Conservation (phyloP, 345 rosid species). For the Toxicodendron radicans region DNA sequence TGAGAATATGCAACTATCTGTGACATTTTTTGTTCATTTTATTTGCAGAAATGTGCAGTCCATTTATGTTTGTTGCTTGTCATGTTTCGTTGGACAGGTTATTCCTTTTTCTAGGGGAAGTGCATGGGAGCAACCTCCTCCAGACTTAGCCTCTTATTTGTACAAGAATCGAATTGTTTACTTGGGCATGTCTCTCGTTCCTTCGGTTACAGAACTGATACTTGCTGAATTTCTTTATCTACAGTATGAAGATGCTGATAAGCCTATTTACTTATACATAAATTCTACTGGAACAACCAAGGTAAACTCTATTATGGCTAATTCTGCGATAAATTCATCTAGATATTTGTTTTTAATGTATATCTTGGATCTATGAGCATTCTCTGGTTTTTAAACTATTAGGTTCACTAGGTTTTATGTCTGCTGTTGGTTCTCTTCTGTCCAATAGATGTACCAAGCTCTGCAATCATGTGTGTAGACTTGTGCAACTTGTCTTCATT, state of each 20-base stretch:
- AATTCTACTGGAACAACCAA: slow-evolving; percentile 94
- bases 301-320: slow-evolving; percentile 37
- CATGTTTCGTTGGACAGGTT: slow-evolving; percentile 48
- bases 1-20: not conserved
- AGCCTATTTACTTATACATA: slow-evolving; percentile 88
- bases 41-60: not conserved
- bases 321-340: not conserved
- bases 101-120: slow-evolving; percentile 73
- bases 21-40: not conserved
- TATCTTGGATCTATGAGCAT: not conserved
- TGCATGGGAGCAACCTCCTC: slow-evolving; percentile 92
- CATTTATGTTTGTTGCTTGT: not conserved
- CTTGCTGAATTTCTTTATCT: slow-evolving; percentile 91
- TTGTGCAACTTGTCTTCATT: not conserved
- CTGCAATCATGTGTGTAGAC: not conserved
- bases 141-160: slow-evolving; percentile 84
- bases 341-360: not conserved
- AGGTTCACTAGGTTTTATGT: not conserved
- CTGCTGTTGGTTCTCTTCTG: not conserved
- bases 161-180: slow-evolving; percentile 82
- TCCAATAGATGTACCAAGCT: not conserved
- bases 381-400: not conserved
- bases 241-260: slow-evolving; percentile 71
- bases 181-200: slow-evolving; percentile 95
- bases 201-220: slow-evolving; percentile 82